These are phyloP conservation scores for Penicillium psychrofluorescens DNA, from an alignment of 495 filamentous ascomycete genomes.

Conservation along the genomic window DNA sequence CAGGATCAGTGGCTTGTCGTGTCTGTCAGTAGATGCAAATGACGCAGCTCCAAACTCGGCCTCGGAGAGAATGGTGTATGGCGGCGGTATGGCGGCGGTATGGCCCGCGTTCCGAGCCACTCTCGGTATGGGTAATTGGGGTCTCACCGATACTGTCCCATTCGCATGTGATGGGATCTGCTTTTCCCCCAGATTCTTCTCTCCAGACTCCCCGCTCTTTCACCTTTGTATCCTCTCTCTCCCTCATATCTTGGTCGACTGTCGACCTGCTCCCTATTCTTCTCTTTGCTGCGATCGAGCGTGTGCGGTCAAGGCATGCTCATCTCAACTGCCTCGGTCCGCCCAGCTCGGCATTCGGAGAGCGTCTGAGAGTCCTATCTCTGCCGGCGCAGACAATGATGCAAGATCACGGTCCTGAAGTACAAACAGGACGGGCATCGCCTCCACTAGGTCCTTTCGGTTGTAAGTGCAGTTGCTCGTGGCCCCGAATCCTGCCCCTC, in stretches of 20 bases:
- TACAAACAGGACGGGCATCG: slow-evolving; percentile 22
- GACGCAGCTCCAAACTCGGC: too few species aligned
- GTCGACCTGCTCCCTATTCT: background rate
- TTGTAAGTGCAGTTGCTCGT: slow-evolving; percentile 38
- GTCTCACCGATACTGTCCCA: slow-evolving; percentile 28
- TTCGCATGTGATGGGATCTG: slow-evolving; percentile 37
- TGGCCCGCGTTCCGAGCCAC: too few species aligned
- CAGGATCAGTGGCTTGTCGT: too few species aligned
- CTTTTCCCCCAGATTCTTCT: slow-evolving; percentile 8
- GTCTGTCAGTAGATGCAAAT: too few species aligned
- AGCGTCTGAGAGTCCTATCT: too few species aligned
- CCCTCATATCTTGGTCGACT: background rate
- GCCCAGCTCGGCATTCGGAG: slow-evolving; percentile 9
- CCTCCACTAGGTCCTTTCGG: slow-evolving; percentile 47
- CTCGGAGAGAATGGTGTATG: too few species aligned
- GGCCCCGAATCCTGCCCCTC: slow-evolving; percentile 1
- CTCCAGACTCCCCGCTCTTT: slow-evolving; percentile 18
- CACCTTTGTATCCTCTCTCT: slow-evolving; percentile 2
- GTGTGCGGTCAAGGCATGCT: slow-evolving; percentile 27
- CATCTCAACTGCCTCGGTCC: slow-evolving; percentile 8
- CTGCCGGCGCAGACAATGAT: slow-evolving; percentile 11
- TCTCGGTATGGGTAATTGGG: slow-evolving; percentile 13
- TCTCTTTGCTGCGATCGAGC: background rate
- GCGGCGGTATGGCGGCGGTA: too few species aligned
- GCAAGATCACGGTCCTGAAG: slow-evolving; percentile 25